These are phyloP conservation scores for Rauvolfia tetraphylla DNA, from an alignment of 257 asterid genomes.

Conservation along the genomic window DNA sequence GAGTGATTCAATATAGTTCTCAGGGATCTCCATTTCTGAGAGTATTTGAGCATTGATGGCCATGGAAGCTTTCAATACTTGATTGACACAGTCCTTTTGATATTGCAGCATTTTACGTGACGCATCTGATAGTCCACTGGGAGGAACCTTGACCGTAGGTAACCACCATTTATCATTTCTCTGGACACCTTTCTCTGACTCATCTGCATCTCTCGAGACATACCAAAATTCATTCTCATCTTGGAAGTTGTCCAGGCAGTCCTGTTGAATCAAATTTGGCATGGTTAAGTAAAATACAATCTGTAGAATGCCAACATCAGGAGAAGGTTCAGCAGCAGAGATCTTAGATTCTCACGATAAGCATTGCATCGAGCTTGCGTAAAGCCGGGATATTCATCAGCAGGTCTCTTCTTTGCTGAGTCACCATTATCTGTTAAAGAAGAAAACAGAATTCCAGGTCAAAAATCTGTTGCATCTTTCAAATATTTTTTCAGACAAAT, in stretches of 20 bases:
- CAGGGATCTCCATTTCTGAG: slow-evolving; percentile 86
- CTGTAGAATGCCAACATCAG: background rate
- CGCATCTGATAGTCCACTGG: slow-evolving; percentile 61
- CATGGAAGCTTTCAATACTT: slow-evolving; percentile 85
- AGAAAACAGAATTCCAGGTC: background rate
- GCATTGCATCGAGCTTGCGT: slow-evolving; percentile 75
- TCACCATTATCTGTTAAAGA: slow-evolving; percentile 62
- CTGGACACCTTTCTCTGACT: slow-evolving; percentile 62
- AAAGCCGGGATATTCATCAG: slow-evolving; percentile 67
- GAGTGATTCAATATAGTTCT: slow-evolving; percentile 76
- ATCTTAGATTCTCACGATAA: slow-evolving; percentile 45
- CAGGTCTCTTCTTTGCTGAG: slow-evolving; percentile 71
- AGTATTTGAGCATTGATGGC: slow-evolving; percentile 81
- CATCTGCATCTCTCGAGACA: slow-evolving; percentile 61
- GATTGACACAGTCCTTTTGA: slow-evolving; percentile 74
- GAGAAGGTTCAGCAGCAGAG: background rate
- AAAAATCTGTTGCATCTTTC: background rate
- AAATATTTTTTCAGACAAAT: background rate
- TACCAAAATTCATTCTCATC: slow-evolving; percentile 67
- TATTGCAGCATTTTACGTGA: slow-evolving; percentile 48
- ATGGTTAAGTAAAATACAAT: background rate
- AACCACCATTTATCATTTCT: slow-evolving; percentile 85
- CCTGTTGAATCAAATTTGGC: slow-evolving; percentile 33
- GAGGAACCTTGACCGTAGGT: slow-evolving; percentile 77
- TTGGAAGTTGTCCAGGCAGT: slow-evolving; percentile 52